Evolutionary conservation across 768 basidiomycete genomes (phyloP).

Genomic region (Lactifluus echinatus): DNA sequence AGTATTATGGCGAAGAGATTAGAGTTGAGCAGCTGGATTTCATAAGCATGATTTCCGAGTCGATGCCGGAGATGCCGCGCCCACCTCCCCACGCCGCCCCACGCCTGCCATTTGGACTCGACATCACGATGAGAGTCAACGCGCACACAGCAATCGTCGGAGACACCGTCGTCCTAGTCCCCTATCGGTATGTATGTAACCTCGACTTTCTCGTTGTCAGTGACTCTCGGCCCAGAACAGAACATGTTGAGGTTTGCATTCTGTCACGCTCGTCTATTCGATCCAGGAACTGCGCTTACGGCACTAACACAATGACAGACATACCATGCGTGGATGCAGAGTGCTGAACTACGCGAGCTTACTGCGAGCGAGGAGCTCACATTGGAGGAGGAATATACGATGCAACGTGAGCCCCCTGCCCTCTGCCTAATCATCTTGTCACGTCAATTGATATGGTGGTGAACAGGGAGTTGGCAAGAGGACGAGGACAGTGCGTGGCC

Average conservation of each 20-base stretch:
- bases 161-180: constrained; percentile 63
- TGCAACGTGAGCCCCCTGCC: constrained; percentile 58
- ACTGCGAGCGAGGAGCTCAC: constrained; percentile 83
- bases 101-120: no score
- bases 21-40: no score
- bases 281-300: background rate
- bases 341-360: constrained; percentile 56
- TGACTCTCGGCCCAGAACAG: constrained; percentile 15
- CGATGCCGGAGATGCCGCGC: no score
- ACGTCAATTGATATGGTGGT: background rate
- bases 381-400: constrained; percentile 75
- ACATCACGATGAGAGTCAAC: constrained; percentile 52
- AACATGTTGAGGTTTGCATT: constrained; percentile 37
- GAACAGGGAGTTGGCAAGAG: constrained; percentile 69
- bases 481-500: constrained; percentile 67
- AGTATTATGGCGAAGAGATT: no score
- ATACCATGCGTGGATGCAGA: constrained; percentile 87
- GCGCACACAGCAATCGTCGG: constrained; percentile 57
- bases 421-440: background rate
- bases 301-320: constrained; percentile 34
- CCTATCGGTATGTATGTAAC: constrained; percentile 47
- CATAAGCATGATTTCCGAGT: no score
- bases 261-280: background rate
- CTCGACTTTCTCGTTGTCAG: background rate
- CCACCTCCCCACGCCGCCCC: no score